phyloP scores from a whole-genome alignment of 805 yeast genomes.

The Saccharomycopsis olivae region DNA sequence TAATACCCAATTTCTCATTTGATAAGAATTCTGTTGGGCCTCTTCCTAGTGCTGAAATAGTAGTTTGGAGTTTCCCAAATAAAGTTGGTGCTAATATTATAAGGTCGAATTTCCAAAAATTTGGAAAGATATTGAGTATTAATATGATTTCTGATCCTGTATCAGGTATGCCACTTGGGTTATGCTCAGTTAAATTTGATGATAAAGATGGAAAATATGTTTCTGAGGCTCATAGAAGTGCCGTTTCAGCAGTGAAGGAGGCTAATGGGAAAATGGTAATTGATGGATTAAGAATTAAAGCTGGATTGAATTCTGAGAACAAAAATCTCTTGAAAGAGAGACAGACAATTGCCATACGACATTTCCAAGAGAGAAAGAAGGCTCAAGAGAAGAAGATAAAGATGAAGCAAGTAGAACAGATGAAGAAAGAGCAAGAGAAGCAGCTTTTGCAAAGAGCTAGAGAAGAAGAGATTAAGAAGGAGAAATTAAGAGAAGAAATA shows the following conservation, averaged over 20 bases:
- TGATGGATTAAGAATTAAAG: constrained; percentile 42
- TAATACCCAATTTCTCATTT: constrained; percentile 29
- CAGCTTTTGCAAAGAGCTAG: constrained; percentile 15
- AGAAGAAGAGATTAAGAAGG: constrained; percentile 14
- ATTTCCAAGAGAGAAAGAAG: constrained; percentile 31
- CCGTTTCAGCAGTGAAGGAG: constrained; percentile 33
- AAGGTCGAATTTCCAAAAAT: constrained; percentile 45
- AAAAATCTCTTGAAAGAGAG: constrained; percentile 29
- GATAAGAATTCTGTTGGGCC: constrained; percentile 70
- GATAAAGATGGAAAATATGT: constrained; percentile 40
- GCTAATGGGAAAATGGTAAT: constrained; percentile 33
- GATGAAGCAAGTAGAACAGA: constrained; percentile 17
- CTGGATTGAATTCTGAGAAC: constrained; percentile 40
- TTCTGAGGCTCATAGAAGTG: constrained; percentile 38
- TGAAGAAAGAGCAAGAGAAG: constrained; percentile 11
- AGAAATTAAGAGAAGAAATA: constrained; percentile 13
- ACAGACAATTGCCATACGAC: constrained; percentile 24
- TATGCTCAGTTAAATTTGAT: constrained; percentile 52
- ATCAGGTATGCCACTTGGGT: constrained; percentile 71
- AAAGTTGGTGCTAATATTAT: constrained; percentile 36
- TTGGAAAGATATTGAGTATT: constrained; percentile 53
- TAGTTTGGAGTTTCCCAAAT: constrained; percentile 56
- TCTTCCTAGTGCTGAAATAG: constrained; percentile 58
- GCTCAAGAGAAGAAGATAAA: constrained; percentile 23
- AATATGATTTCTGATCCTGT: constrained; percentile 56